These are phyloP conservation scores for Apium graveolens DNA, from an alignment of 129 eudicot species.

Conservation along the genomic window DNA sequence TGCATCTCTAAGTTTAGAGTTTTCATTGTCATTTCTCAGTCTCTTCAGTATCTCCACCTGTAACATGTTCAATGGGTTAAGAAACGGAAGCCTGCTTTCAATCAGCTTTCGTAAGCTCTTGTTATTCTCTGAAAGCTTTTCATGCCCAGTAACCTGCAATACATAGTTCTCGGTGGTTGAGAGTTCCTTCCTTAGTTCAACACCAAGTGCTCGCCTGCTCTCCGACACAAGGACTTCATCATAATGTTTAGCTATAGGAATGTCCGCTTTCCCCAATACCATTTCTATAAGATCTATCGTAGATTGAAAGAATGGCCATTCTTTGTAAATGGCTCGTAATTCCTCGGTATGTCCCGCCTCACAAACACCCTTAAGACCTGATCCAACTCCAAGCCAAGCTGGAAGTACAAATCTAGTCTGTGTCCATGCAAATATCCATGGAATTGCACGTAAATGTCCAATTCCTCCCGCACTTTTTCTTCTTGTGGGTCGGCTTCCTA, in stretches of 20 bases:
- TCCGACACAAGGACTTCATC: conserved; percentile 64
- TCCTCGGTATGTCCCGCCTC: conserved; percentile 69
- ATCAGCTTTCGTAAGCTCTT: conserved; percentile 59
- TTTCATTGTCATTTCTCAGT: conserved; percentile 71
- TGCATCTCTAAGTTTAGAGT: conserved; percentile 68
- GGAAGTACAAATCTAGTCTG: conserved; percentile 90
- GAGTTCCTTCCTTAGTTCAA: conserved; percentile 57
- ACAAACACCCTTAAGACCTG: conserved; percentile 69
- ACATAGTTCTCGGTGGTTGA: conserved; percentile 53
- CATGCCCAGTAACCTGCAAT: conserved; percentile 72
- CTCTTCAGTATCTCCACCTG: conserved; percentile 92
- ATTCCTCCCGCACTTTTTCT: conserved; percentile 64
- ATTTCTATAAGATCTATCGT: conserved; percentile 90
- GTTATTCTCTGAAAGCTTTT: conserved; percentile 63
- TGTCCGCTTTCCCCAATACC: conserved; percentile 86
- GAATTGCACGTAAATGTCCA: conserved; percentile 82
- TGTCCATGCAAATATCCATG: conserved; percentile 99
- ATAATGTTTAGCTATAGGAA: conserved; percentile 66
- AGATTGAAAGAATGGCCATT: conserved; percentile 91
- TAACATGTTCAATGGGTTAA: conserved; percentile 86
- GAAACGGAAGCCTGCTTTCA: conserved; percentile 79
- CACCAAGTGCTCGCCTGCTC: conserved; percentile 58
- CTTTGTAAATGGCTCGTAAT: conserved; percentile 65
- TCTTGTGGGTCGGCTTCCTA: conserved; percentile 84
- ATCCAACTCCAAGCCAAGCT: conserved; percentile 94